Percentiles rank a stretch among this genome's conserved stretches.
phyloP scores from a whole-genome alignment of 2,329 filamentous ascomycete species.

The Metarhizium brunneum region DNA sequence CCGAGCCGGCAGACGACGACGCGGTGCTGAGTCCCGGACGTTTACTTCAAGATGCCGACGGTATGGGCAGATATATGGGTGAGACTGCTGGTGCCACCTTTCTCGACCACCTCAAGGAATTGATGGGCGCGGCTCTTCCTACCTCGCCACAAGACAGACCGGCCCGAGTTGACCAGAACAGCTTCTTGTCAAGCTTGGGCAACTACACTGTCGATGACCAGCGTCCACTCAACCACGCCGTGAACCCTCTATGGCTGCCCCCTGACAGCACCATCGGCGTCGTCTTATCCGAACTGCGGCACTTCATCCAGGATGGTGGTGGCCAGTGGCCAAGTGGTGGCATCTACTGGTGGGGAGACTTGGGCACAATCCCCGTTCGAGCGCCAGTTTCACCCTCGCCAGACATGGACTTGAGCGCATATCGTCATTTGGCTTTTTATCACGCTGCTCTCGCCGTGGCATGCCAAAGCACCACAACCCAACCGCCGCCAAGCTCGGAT shows the following conservation, averaged over 20 bases:
- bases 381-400: slow-evolving; percentile 13
- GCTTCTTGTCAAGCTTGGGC: slow-evolving; percentile 32
- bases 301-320: slow-evolving; percentile 35
- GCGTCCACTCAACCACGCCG: slow-evolving; percentile 27
- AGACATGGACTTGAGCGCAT: slow-evolving; percentile 16
- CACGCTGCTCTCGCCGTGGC: slow-evolving; percentile 35
- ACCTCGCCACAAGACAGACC: slow-evolving; percentile 2
- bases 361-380: slow-evolving; percentile 21
- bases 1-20: slow-evolving; percentile 14
- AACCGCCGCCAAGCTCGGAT: slow-evolving; percentile 13
- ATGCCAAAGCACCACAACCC: slow-evolving; percentile 12
- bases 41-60: slow-evolving; percentile 33
- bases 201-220: slow-evolving; percentile 39
- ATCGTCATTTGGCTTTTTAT: slow-evolving; percentile 33
- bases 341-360: slow-evolving; percentile 38
- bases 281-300: slow-evolving; percentile 31
- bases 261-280: slow-evolving; percentile 23
- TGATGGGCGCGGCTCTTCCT: slow-evolving; percentile 25
- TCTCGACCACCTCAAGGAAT: slow-evolving; percentile 37
- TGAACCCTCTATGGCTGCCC: slow-evolving; percentile 31
- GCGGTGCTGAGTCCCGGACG: slow-evolving; percentile 25
- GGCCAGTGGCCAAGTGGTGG: slow-evolving; percentile 34
- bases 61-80: slow-evolving; percentile 36
- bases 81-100: slow-evolving; percentile 41
- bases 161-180: slow-evolving; percentile 6